Evolutionary conservation across 106 monocot genomes (phyloP), one percentile per base, ranked within the genome.

Genomic region (Iris macrosiphon): DNA sequence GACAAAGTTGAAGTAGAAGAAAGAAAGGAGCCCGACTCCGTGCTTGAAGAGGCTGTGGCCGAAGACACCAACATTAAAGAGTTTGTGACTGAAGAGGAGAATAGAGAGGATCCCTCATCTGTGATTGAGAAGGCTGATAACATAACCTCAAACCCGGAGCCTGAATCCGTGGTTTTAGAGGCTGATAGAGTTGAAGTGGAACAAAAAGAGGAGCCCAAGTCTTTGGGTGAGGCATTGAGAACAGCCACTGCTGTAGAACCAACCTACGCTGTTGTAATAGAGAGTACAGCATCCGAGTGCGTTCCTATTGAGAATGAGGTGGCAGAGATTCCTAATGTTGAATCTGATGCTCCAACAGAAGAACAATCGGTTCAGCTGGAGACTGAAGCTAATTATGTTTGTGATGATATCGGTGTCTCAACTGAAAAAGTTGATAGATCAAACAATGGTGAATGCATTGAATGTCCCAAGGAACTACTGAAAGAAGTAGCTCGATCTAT

Each of bases 111-210:
- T 18, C 47, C 49, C 14, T 5, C 10, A 3, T 28, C 53, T 17
- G 53, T 3, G 53, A 32, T 32, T 31, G 38, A 30, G 9, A 7
- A 15, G 16, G 39, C 16, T 8, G 12, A 53, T 16, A 19, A 53
- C 2, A 15, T 5, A 23, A 15, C n/a, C n/a, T n/a, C n/a, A n/a
- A n/a, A n/a, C n/a, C n/a, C n/a, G n/a, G 33, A 18, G 8, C 2
- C 32, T 1, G 24, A 53, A 7, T 30, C 13, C 33, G 31, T 9
- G 9, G 18, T 4, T 8, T 16, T 18, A 33, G 52, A 33, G 5
- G n/a, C n/a, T n/a, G n/a, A n/a, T n/a, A n/a, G n/a, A n/a, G 25
- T 55, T 55, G 37, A 55, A 35, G 55, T 21, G 15, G 55, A 55
- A 38, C 23, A 5, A 13, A 23, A 55, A 55, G 37, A 10, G 20